phyloP scores from a whole-genome alignment of 2,329 filamentous ascomycete genomes.

The Tolypocladium pustulatum region DNA sequence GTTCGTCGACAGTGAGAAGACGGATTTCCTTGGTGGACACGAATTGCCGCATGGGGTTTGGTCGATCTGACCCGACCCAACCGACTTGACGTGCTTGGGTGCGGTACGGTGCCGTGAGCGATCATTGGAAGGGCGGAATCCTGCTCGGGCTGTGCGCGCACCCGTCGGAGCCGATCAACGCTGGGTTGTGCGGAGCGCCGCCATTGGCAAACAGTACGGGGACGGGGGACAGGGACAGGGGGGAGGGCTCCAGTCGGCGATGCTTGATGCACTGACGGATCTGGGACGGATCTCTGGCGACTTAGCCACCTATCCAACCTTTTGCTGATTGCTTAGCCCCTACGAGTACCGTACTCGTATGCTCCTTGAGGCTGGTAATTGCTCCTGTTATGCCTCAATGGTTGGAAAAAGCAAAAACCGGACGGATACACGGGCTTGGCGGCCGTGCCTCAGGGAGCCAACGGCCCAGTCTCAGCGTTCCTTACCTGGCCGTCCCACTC shows the following conservation, averaged over 20 bases:
- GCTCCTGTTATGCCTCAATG: neutral
- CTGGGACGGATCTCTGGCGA: neutral
- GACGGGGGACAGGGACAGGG: neutral
- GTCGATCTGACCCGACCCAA: neutral
- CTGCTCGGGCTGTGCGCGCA: slow-evolving; percentile 7
- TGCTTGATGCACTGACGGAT: neutral
- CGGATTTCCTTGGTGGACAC: neutral
- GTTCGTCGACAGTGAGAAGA: neutral
- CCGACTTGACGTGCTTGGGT: neutral
- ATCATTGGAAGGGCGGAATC: neutral
- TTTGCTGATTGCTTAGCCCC: neutral
- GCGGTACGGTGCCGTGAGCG: neutral
- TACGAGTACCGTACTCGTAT: neutral
- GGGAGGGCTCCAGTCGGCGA: neutral
- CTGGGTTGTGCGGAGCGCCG: neutral
- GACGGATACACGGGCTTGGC: neutral
- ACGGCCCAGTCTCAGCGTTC: neutral
- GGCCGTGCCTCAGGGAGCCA: neutral
- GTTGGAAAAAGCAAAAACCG: neutral
- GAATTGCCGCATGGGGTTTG: neutral
- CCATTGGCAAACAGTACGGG: neutral
- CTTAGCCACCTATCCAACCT: neutral
- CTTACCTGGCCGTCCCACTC: neutral
- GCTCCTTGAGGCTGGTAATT: neutral
- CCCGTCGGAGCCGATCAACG: slow-evolving; percentile 8